Evolutionary conservation across 139 green algal genomes (phyloP).

Genomic region (Chlamydomonas incerta): DNA sequence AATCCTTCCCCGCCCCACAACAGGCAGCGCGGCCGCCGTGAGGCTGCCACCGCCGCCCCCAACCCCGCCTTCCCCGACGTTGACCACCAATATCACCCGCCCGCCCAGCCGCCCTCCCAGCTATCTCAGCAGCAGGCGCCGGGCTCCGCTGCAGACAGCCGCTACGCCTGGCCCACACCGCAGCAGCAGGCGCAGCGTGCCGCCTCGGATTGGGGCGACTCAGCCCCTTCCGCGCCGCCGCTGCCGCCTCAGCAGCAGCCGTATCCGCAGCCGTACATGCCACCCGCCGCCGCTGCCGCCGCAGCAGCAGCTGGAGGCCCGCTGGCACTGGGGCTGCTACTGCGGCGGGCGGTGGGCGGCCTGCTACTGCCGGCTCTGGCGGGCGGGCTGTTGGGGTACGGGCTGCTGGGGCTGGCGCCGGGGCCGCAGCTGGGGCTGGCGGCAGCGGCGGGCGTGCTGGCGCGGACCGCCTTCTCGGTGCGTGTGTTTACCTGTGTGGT

Average conservation of each 20-base stretch:
- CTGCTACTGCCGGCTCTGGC: background rate
- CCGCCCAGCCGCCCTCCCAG: too few species aligned
- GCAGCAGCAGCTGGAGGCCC: background rate
- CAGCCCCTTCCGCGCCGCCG: background rate
- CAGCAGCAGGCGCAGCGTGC: too few species aligned
- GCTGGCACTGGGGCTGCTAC: background rate
- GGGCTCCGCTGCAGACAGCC: background rate
- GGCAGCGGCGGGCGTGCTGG: background rate
- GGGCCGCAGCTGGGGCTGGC: background rate
- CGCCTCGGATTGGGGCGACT: too few species aligned
- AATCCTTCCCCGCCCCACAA: too few species aligned
- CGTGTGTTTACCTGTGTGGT: background rate
- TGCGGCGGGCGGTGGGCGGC: background rate
- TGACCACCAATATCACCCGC: too few species aligned
- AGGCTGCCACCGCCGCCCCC: too few species aligned
- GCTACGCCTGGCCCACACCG: too few species aligned
- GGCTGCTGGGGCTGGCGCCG: background rate
- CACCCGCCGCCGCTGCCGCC: background rate
- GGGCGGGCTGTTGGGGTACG: background rate
- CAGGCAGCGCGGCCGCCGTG: too few species aligned
- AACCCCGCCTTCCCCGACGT: too few species aligned
- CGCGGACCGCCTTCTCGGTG: background rate
- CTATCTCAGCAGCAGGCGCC: too few species aligned
- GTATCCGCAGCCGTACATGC: background rate
- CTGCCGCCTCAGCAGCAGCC: background rate